Base-by-base conservation (phyloP, 805 yeast genomes). In the Naumovozyma baii region DNA sequence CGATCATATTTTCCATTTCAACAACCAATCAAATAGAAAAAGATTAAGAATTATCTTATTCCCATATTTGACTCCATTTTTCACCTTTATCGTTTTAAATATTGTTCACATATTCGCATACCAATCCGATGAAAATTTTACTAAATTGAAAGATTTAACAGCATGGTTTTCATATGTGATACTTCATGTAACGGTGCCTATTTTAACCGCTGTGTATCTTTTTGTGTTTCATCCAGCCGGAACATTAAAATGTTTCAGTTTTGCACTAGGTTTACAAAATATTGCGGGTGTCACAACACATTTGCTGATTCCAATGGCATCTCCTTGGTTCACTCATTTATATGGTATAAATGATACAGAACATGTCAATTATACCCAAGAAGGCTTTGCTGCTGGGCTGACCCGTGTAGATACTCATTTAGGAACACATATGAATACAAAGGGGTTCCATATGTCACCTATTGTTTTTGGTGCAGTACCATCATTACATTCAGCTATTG, bases 191-290 rank as follows among this genome's bases (percentile, higher is more conserved):
- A 64, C 73, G 18, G 74, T 70, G 4, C 84, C 86, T 1, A 70
- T 80, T 5, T 55, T 78, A 44, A 75, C 81, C 0, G 74, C 79
- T 1, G 67, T 75, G 15, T 80, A 79, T 63, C 61, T 80, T 13
- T 78, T 79, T 51, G 70, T 78, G 9, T 79, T 78, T 66, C 83
- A 78, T 39, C 68, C 78, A 1, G 82, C 79, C n/a, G 83, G 82
- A 0, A 73, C 76, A 0, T 38, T 77, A 10, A 73, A 70, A 43
- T 62, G 67, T 47, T 80, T 76, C 47, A 62, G 75, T 1, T 49
- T 69, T n/a, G 68, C 75, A 0, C 47, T 80, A 33, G 86, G 87
- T 2, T 38, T 67, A 9, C 84, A 78, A 53, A 80, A 78, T 48
- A 66, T 78, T 10, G 57, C 66, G 1, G 82, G 83, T 18, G 78